phyloP scores from a whole-genome alignment of 1,284 basidiomycete species.

The Omphalotus olearius region DNA sequence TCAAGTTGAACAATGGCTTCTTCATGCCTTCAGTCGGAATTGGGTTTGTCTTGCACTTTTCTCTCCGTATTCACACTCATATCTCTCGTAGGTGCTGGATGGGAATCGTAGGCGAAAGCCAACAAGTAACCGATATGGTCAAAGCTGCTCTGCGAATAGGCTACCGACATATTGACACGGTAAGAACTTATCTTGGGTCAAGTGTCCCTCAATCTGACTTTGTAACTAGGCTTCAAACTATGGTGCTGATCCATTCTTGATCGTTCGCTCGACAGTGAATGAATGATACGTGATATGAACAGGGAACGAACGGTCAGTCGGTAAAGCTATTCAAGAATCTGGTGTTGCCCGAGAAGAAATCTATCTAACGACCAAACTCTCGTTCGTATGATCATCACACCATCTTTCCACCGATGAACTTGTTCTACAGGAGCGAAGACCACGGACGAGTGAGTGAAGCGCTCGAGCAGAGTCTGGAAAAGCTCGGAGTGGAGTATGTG shows the following conservation, averaged over 20 bases:
- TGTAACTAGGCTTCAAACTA: slow-evolving; percentile 13
- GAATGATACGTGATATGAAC: background rate
- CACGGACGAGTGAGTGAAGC: slow-evolving; percentile 16
- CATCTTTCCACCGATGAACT: too few relatives aligned
- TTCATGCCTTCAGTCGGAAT: slow-evolving; percentile 20
- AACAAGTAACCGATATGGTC: slow-evolving; percentile 21
- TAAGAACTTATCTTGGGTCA: too few relatives aligned
- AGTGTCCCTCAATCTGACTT: too few relatives aligned
- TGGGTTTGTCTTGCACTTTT: slow-evolving; percentile 15
- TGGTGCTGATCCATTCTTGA: slow-evolving; percentile 3
- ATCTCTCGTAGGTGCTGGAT: slow-evolving; percentile 21
- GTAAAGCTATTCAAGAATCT: slow-evolving; percentile 12
- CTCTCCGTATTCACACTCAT: background rate
- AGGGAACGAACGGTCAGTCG: slow-evolving; percentile 16
- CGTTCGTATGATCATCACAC: slow-evolving; percentile 7
- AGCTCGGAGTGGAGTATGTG: slow-evolving; percentile 19
- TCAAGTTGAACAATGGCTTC: slow-evolving; percentile 20
- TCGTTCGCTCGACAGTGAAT: background rate
- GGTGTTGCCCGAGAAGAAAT: slow-evolving; percentile 14
- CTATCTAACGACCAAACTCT: slow-evolving; percentile 16
- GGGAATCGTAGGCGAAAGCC: slow-evolving; percentile 22
- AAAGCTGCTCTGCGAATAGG: slow-evolving; percentile 20
- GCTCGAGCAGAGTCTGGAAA: slow-evolving; percentile 11
- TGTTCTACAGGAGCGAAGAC: slow-evolving; percentile 26
- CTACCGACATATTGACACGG: slow-evolving; percentile 25